Evolutionary conservation across 2,329 filamentous ascomycete species (phyloP).

Genomic region (Sporothrix mexicana): DNA sequence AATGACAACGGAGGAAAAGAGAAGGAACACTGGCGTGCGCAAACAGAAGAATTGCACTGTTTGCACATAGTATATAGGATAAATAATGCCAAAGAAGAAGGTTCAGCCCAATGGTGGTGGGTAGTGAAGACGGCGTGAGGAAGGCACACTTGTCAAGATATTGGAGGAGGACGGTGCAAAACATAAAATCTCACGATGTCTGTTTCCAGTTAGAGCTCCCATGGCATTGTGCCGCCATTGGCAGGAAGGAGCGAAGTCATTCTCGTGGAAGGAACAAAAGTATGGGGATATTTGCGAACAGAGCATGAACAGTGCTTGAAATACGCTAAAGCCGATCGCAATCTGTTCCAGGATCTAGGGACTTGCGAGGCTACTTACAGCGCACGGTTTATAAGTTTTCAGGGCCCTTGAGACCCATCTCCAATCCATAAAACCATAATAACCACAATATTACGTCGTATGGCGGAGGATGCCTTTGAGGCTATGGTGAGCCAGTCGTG

Average conservation of each 20-base stretch:
- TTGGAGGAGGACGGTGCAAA: neutral
- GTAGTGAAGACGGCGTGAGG: neutral
- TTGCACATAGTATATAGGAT: too few relatives aligned
- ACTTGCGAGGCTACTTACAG: conserved; percentile 16
- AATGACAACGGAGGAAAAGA: conserved; percentile 8
- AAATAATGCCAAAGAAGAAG: conserved; percentile 12
- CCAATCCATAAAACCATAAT: neutral
- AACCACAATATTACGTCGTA: neutral
- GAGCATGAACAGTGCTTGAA: conserved; percentile 8
- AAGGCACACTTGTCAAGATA: neutral
- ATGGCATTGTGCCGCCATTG: neutral
- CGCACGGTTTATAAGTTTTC: neutral
- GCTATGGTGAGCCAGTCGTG: neutral
- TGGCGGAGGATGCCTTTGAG: neutral
- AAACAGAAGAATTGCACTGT: neutral
- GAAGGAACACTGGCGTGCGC: neutral
- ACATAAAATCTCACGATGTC: conserved; percentile 1
- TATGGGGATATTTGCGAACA: neutral
- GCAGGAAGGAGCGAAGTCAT: neutral
- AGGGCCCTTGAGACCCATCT: neutral
- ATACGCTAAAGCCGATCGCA: conserved; percentile 26
- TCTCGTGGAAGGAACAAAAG: neutral
- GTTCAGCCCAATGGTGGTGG: neutral
- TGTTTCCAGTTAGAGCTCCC: conserved; percentile 4
- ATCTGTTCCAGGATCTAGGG: conserved; percentile 23